Conservation (phyloP, 805 yeast species). For the Hanseniaspora hatyaiensis region DNA sequence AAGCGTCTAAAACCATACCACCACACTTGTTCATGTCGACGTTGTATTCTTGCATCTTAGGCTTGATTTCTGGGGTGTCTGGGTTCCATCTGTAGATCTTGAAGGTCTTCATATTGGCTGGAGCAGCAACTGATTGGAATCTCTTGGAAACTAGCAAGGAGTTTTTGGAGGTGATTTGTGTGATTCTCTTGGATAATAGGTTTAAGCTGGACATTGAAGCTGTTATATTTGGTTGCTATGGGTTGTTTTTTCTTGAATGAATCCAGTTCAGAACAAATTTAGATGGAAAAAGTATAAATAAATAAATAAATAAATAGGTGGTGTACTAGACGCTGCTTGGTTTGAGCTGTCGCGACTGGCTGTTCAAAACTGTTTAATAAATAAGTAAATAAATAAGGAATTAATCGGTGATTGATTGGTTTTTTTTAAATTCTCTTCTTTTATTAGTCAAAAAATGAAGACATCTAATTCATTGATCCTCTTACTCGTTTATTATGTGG, state of each 20-base stretch:
- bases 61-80: conserved; percentile 87
- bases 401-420: conserved; percentile 8
- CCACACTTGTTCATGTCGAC: conserved; percentile 87
- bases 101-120: conserved; percentile 59
- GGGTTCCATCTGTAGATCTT: conserved; percentile 98
- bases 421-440: background rate
- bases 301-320: background rate
- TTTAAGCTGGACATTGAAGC: conserved; percentile 8
- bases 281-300: background rate
- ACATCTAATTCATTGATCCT: background rate
- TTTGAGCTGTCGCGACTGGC: too few relatives aligned
- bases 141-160: background rate
- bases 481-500: too few relatives aligned
- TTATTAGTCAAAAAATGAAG: background rate
- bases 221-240: background rate
- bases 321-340: too few relatives aligned
- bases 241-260: background rate
- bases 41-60: conserved; percentile 69
- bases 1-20: conserved; percentile 94
- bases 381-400: background rate
- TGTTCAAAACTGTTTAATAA: background rate
- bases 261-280: conserved; percentile 6
- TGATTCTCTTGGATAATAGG: background rate
- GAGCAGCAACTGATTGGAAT: conserved; percentile 31
- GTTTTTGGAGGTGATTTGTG: background rate